These are phyloP conservation scores for Symbiodinium pilosum DNA, from an alignment of 73 alveolate species.

Conservation along the genomic window DNA sequence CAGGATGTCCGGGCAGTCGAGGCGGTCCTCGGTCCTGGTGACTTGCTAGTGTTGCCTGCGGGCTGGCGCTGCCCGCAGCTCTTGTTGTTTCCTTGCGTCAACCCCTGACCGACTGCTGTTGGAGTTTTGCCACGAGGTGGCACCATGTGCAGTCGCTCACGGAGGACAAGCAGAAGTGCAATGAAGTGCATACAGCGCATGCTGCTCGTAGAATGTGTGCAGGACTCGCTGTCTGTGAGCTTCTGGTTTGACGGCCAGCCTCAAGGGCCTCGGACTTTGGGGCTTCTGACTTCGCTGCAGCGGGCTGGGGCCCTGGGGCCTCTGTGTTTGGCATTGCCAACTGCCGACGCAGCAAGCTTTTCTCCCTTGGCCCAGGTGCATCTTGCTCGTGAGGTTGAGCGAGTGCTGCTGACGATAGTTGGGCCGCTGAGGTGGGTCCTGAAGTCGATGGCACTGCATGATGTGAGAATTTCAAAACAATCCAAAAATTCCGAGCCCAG, in stretches of 20 bases:
- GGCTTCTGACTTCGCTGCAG: conserved; percentile 1
- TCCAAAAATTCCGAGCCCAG: not conserved
- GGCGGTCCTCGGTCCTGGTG: conserved; percentile 68
- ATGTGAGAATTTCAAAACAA: not conserved
- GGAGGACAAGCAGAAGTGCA: conserved; percentile 2
- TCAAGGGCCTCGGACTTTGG: not conserved
- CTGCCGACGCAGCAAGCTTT: no score
- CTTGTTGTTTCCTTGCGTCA: not conserved
- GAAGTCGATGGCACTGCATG: no score
- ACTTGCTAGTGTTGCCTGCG: conserved; percentile 48
- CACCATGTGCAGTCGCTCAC: conserved; percentile 80
- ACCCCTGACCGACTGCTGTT: no score
- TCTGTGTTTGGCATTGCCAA: not conserved
- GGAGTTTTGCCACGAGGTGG: not conserved
- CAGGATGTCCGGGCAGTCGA: conserved; percentile 29
- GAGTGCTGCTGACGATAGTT: not conserved
- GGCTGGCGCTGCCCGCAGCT: conserved; percentile 19
- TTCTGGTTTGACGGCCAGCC: conserved; percentile 38
- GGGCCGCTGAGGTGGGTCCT: not conserved
- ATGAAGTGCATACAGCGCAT: not conserved
- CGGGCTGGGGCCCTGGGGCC: not conserved
- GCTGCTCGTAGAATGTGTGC: not conserved
- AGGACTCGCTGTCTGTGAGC: conserved; percentile 38
- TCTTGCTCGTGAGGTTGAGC: conserved; percentile 46
- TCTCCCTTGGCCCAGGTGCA: conserved; percentile 12